Evolutionary conservation across 805 yeast genomes (phyloP).

Genomic region (Yamadazyma insecticola): DNA sequence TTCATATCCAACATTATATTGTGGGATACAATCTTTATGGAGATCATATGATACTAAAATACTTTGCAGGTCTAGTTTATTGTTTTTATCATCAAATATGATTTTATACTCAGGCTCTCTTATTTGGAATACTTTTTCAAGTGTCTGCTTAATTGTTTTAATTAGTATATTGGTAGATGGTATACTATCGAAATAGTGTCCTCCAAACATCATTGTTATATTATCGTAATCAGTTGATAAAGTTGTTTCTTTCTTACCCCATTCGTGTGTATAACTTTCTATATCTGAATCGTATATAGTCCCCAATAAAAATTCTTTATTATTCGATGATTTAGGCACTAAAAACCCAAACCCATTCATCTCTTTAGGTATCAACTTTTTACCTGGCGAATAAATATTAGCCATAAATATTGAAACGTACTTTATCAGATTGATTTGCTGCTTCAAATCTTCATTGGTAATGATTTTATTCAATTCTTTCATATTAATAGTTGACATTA

Average conservation of each 20-base stretch:
- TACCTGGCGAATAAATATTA: conserved; percentile 51
- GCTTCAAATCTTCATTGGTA: conserved; percentile 7
- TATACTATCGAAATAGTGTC: conserved; percentile 44
- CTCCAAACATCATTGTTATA: conserved; percentile 89
- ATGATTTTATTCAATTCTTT: conserved; percentile 33
- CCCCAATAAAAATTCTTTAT: conserved; percentile 65
- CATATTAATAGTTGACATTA: conserved; percentile 57
- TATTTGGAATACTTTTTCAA: conserved; percentile 19
- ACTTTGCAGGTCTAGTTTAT: conserved; percentile 18
- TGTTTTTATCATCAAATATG: conserved; percentile 22
- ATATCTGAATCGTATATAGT: conserved; percentile 88
- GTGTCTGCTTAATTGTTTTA: conserved; percentile 21
- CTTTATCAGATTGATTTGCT: conserved; percentile 21
- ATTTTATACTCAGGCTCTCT: conserved; percentile 14
- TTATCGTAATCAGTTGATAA: conserved; percentile 45
- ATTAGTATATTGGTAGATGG: conserved; percentile 26
- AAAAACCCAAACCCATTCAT: conserved; percentile 82
- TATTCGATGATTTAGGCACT: conserved; percentile 54
- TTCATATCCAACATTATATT: conserved; percentile 67
- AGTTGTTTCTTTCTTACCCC: conserved; percentile 1
- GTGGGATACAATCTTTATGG: conserved; percentile 65
- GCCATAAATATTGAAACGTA: conserved; percentile 56
- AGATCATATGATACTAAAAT: conserved; percentile 28
- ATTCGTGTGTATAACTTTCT: conserved; percentile 43
- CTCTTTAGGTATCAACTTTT: conserved; percentile 30